phyloP scores from a whole-genome alignment of 768 basidiomycete genomes.

The Sutorius australiensis region DNA sequence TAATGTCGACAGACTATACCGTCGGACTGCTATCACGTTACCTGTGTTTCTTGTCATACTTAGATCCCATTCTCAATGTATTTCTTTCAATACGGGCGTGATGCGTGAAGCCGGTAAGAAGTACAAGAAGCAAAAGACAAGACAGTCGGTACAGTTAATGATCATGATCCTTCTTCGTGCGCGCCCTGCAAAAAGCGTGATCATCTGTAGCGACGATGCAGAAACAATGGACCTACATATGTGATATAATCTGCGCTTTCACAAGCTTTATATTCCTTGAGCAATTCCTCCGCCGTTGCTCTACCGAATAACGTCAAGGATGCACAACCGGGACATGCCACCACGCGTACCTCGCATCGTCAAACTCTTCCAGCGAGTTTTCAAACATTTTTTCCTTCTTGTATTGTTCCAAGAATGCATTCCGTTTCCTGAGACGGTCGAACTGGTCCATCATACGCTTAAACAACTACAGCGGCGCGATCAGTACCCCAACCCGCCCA shows the following conservation, averaged over 20 bases:
- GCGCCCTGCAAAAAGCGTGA: constrained; percentile 27
- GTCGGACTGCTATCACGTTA: constrained; percentile 18
- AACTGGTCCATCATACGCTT: constrained; percentile 96
- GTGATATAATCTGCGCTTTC: constrained; percentile 94
- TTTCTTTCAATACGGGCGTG: constrained; percentile 4
- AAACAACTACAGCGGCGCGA: constrained; percentile 59
- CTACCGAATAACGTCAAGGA: constrained; percentile 37
- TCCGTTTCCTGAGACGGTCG: constrained; percentile 78
- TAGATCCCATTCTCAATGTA: constrained; percentile 29
- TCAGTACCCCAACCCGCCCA: not conserved
- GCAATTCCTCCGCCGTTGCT: constrained; percentile 79
- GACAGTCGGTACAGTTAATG: not conserved
- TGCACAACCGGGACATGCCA: not conserved
- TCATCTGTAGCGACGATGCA: not conserved
- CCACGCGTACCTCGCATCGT: constrained; percentile 79
- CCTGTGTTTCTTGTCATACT: constrained; percentile 7
- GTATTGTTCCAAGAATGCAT: constrained; percentile 96
- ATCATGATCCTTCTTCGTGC: constrained; percentile 30
- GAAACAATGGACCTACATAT: constrained; percentile 49
- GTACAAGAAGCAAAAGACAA: constrained; percentile 4
- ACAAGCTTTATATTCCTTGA: constrained; percentile 95
- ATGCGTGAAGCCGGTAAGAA: constrained; percentile 3
- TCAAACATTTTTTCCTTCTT: constrained; percentile 97
- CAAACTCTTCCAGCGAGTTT: constrained; percentile 91
- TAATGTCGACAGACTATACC: constrained; percentile 28